Evolutionary conservation across 2,329 filamentous ascomycete genomes (phyloP).

Genomic region (Ophiostoma populinum): DNA sequence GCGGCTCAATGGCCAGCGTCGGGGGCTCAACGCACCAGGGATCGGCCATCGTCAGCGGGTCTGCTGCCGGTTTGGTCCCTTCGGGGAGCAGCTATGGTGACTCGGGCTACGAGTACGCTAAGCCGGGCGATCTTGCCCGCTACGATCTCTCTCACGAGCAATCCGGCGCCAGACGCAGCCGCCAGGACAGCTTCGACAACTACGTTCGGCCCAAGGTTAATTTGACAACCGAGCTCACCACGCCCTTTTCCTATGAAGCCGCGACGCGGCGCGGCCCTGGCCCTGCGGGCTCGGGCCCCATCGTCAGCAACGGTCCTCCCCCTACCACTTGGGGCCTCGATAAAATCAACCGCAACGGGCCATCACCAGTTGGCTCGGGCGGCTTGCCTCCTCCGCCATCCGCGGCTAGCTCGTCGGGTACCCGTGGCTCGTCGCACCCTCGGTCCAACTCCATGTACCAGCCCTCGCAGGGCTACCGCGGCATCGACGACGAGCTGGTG

Average conservation of each 20-base stretch:
- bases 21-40: background rate
- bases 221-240: constrained; percentile 29
- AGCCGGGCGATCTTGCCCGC: constrained; percentile 40
- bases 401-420: constrained; percentile 12
- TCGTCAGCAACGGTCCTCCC: constrained; percentile 35
- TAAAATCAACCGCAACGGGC: constrained; percentile 36
- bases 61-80: constrained; percentile 4
- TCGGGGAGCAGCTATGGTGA: constrained; percentile 32
- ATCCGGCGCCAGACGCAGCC: constrained; percentile 20
- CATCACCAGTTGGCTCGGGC: constrained; percentile 8
- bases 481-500: constrained; percentile 28
- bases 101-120: constrained; percentile 46
- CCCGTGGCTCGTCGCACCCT: constrained; percentile 4
- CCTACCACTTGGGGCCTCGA: constrained; percentile 55
- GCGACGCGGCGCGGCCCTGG: constrained; percentile 10
- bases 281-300: background rate
- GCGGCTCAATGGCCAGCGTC: constrained; percentile 11
- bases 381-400: background rate
- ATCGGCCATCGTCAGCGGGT: background rate
- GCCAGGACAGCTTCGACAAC: constrained; percentile 38
- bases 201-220: constrained; percentile 40
- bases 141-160: constrained; percentile 41
- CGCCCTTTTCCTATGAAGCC: constrained; percentile 24
- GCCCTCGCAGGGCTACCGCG: constrained; percentile 26
- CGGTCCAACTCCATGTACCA: constrained; percentile 20